A percentile compares a stretch with the other conserved stretches of the same genome.
These are phyloP conservation scores for Solanum hybrid DNA, from an alignment of 305 asterid genomes.

Conservation along the genomic window DNA sequence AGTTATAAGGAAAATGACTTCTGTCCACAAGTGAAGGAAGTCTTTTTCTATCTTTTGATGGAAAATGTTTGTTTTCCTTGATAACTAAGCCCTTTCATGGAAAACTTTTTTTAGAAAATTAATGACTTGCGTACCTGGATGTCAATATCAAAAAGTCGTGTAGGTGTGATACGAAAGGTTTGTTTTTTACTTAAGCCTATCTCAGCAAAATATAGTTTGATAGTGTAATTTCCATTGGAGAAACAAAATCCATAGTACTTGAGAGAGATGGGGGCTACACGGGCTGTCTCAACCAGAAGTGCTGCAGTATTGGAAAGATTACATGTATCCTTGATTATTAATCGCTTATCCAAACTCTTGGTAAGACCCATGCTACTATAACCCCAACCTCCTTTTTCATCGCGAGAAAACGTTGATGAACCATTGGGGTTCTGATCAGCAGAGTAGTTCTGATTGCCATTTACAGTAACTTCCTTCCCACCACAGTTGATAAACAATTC, in stretches of 20 bases:
- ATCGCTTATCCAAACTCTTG: neutral
- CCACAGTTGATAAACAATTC: conserved; percentile 12
- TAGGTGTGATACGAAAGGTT: neutral
- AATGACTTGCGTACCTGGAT: conserved; percentile 4
- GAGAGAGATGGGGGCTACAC: conserved; percentile 9
- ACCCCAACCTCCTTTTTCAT: neutral
- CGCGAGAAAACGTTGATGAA: neutral
- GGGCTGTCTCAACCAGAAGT: neutral
- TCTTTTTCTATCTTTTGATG: neutral
- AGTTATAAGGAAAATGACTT: neutral
- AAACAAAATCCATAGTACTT: conserved; percentile 16
- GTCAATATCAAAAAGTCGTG: conserved; percentile 6
- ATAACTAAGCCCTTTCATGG: neutral
- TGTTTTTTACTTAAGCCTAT: neutral
- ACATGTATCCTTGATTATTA: neutral
- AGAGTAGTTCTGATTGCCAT: neutral
- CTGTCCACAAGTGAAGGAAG: neutral
- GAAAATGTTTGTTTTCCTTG: neutral
- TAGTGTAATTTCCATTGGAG: neutral
- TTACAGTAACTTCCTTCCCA: neutral
- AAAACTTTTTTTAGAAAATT: neutral
- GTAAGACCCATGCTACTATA: conserved; percentile 14
- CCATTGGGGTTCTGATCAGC: conserved; percentile 8
- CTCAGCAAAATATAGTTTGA: conserved; percentile 8
- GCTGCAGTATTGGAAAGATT: neutral